Conservation (phyloP, 192 early-diverging fungal species). For the Entomortierella parvispora region DNA sequence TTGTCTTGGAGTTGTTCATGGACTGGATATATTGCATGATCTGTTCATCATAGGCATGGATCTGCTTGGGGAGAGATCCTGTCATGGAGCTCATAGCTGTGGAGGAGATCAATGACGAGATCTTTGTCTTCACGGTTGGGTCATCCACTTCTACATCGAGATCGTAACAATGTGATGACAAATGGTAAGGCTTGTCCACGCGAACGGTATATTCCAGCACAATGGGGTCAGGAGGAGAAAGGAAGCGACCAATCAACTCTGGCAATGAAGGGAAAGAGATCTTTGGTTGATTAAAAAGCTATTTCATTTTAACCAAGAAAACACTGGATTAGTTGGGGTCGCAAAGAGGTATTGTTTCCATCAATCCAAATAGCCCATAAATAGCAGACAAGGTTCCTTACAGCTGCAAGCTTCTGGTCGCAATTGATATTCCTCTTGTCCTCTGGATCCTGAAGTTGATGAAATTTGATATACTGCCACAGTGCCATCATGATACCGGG, state of each 20-base stretch:
- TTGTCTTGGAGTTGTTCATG: constrained; percentile 89
- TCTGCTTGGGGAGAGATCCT: constrained; percentile 54
- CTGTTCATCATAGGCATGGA: constrained; percentile 49
- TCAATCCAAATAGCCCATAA: too few relatives aligned
- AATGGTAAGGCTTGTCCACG: constrained; percentile 80
- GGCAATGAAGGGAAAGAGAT: constrained; percentile 86
- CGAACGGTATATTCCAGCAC: constrained; percentile 90
- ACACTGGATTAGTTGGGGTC: too few relatives aligned
- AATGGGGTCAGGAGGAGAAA: constrained; percentile 87
- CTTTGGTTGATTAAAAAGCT: constrained; percentile 74
- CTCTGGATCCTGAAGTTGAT: constrained; percentile 90
- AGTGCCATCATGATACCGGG: constrained; percentile 84
- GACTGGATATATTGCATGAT: constrained; percentile 83
- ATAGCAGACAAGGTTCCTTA: too few relatives aligned
- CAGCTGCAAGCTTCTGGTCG: constrained; percentile 76
- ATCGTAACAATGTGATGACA: constrained; percentile 86
- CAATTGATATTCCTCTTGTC: constrained; percentile 90
- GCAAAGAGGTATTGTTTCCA: too few relatives aligned
- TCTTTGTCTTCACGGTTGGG: constrained; percentile 64
- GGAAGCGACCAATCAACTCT: constrained; percentile 79
- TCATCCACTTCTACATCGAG: constrained; percentile 92
- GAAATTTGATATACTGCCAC: constrained; percentile 97
- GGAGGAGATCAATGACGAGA: constrained; percentile 60
- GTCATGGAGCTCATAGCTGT: constrained; percentile 52
- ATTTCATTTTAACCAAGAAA: background rate